Base-by-base conservation (phyloP, 192 early-diverging fungal genomes). In the Obelidium mucronatum region DNA sequence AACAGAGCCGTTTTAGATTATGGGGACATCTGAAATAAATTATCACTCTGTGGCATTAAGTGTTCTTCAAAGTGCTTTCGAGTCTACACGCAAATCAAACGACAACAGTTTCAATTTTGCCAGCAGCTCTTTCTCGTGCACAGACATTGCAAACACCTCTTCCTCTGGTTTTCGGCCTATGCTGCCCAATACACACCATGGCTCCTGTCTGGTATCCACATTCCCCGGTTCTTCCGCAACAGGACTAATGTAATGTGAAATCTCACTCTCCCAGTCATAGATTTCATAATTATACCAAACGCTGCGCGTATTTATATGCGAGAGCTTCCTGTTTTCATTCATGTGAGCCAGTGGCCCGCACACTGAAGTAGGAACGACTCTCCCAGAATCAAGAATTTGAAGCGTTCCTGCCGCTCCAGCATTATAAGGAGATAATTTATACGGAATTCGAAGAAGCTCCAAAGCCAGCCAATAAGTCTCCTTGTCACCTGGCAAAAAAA, bases 381-480 rank as follows among this genome's bases (percentile, higher is more conserved):
- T 48, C 8, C 44, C 44, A 48, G 44, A 6, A 6, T 6, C 44
- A 48, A 19, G 19, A 6, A 15, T 48, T 19, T 48, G 44, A 8
- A 69, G 77, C 37, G 74, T 81, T 37, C 89, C 90, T 63, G 90
- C 81, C 26, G 81, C 82, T 13, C 80, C 88, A 13, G 82, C 86
- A 73, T 81, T 77, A 5, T 78, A 82, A 52, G 78, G 78, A 24
- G 81, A 73, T 37, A 86, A 89, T 13, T 79, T 78, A 61, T 87
- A 87, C 0, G 87, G 89, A 48, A 84, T 82, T 30, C 87, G 82
- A 5, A 85, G 70, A 76, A 90, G 82, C 74, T 90, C 90, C 44
- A 81, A 84, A 1, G 87, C 90, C 13, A 84, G 75, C 91, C 91
- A 92, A 55, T 90, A 92, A 1, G 91, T 88, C 72, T 92, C 91